Conservation (phyloP, 331 rosid genomes). For the Cydonia oblonga region DNA sequence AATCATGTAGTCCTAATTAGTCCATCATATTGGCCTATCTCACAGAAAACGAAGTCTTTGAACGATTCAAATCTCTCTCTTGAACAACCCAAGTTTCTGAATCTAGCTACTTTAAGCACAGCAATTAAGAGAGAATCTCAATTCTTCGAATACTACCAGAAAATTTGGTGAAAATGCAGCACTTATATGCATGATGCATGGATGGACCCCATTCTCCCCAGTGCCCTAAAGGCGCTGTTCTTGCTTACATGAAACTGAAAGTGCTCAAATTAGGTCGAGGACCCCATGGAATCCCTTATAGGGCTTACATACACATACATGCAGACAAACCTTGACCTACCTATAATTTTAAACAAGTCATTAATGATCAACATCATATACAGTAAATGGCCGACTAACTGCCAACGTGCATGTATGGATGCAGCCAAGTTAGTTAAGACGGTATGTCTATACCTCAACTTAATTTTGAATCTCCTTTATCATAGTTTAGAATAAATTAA, state of each 20-base stretch:
- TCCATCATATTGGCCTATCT: too few species aligned
- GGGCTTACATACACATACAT: background rate
- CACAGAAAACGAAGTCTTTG: too few species aligned
- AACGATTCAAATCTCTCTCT: too few species aligned
- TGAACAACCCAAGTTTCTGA: too few species aligned
- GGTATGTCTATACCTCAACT: accelerated
- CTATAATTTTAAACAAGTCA: background rate
- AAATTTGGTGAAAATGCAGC: background rate
- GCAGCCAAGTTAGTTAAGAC: background rate
- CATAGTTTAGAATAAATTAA: too few species aligned
- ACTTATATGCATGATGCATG: background rate
- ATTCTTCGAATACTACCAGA: background rate
- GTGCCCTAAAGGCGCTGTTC: background rate
- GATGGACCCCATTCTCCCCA: background rate
- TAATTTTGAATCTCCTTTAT: too few species aligned
- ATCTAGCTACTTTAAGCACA: too few species aligned
- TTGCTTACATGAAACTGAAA: background rate
- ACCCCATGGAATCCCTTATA: slow-evolving; percentile 5
- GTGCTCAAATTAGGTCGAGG: background rate
- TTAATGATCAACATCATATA: background rate
- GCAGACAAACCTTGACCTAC: background rate
- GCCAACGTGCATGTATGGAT: background rate
- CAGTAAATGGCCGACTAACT: background rate
- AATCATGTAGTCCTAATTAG: too few species aligned
- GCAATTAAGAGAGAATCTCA: too few species aligned